phyloP scores from a whole-genome alignment of 805 yeast species.

The Blastobotrys muscicola region DNA sequence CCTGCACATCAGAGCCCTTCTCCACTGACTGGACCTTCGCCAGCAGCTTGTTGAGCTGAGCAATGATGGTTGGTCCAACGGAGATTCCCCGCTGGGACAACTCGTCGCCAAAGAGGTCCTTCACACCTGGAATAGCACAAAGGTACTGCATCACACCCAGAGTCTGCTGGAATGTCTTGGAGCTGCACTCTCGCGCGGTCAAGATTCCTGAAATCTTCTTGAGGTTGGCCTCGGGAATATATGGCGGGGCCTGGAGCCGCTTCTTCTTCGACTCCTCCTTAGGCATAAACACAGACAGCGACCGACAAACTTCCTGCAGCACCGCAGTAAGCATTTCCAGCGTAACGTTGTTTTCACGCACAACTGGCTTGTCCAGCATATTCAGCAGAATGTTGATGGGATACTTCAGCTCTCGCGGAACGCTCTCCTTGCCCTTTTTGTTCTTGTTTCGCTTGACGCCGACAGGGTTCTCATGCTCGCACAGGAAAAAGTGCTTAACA shows the following conservation, averaged over 20 bases:
- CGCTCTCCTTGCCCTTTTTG: conserved; percentile 24
- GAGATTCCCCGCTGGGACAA: conserved; percentile 54
- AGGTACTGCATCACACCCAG: conserved; percentile 73
- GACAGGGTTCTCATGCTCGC: conserved; percentile 55
- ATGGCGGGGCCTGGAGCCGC: conserved; percentile 36
- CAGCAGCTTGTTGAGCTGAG: conserved; percentile 44
- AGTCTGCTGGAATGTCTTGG: conserved; percentile 75
- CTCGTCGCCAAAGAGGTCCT: conserved; percentile 55
- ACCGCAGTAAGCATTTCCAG: conserved; percentile 71
- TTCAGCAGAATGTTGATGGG: conserved; percentile 65
- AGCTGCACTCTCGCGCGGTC: conserved; percentile 74
- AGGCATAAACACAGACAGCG: conserved; percentile 47
- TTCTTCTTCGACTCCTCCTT: conserved; percentile 25
- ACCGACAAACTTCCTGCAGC: conserved; percentile 67
- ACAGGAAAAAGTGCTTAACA: conserved; percentile 62
- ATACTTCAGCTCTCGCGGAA: conserved; percentile 32
- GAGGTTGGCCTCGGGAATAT: conserved; percentile 53
- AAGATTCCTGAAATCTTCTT: conserved; percentile 56
- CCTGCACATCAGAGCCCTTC: conserved; percentile 39
- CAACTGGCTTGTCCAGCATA: conserved; percentile 51
- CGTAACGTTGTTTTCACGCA: conserved; percentile 61
- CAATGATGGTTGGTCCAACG: conserved; percentile 45
- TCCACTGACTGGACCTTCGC: conserved; percentile 33
- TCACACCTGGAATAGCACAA: conserved; percentile 51
- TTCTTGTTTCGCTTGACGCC: conserved; percentile 29